Evolutionary conservation across 495 filamentous ascomycete genomes (phyloP).

Genomic region (Aspergillus mulundensis): DNA sequence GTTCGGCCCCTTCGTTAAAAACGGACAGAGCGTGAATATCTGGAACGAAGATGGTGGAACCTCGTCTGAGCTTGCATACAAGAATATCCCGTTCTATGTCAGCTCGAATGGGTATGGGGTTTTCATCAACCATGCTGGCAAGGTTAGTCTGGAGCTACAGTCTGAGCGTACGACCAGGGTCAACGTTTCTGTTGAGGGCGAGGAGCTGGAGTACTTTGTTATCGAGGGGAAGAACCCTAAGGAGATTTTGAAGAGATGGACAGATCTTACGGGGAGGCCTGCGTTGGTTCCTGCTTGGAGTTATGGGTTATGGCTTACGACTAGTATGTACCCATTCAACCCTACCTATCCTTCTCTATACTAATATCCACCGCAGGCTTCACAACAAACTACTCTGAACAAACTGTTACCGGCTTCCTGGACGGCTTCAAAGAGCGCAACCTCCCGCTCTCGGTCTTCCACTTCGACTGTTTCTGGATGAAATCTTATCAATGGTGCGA

Average conservation of each 20-base stretch:
- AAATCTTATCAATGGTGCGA: slow-evolving; percentile 69
- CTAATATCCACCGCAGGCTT: slow-evolving; percentile 34
- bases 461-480: slow-evolving; percentile 69
- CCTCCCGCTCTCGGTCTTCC: slow-evolving; percentile 66
- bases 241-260: slow-evolving; percentile 61
- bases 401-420: slow-evolving; percentile 62
- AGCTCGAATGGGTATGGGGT: slow-evolving; percentile 66
- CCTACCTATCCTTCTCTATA: background rate
- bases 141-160: slow-evolving; percentile 61
- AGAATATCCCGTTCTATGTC: slow-evolving; percentile 69
- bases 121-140: slow-evolving; percentile 61
- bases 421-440: slow-evolving; percentile 62
- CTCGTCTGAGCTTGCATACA: slow-evolving; percentile 66
- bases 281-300: slow-evolving; percentile 62
- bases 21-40: slow-evolving; percentile 61
- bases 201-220: slow-evolving; percentile 58
- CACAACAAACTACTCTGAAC: slow-evolving; percentile 66
- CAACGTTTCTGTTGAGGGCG: slow-evolving; percentile 58
- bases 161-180: slow-evolving; percentile 63
- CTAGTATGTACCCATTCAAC: slow-evolving; percentile 30
- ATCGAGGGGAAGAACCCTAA: slow-evolving; percentile 66
- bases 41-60: slow-evolving; percentile 75
- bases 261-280: slow-evolving; percentile 56
- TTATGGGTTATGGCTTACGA: slow-evolving; percentile 68
- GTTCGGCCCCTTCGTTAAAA: slow-evolving; percentile 67